Evolutionary conservation across 208 protist species (phyloP), one percentile per base, ranked within the genome.

Genomic region (Naegleria gruberi): DNA sequence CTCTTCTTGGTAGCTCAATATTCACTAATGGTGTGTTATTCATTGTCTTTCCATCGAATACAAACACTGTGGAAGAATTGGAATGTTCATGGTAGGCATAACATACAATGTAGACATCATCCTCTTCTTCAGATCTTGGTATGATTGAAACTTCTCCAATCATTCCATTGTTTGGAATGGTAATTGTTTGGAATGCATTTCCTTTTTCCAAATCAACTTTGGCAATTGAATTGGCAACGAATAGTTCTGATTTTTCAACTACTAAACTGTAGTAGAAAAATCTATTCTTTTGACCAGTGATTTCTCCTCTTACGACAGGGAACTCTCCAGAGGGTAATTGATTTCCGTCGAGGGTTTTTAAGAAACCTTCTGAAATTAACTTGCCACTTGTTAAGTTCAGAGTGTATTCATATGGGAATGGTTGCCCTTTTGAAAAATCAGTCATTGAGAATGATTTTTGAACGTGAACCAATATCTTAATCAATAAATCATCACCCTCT

Each of bases 51-150:
- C 34, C 74, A 91, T 91, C 82, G 41, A 91, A 37, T 23, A 91
- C 43, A 43, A 34, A 19, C 0, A 91, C 57, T 12, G 45, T 74
- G 0, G n/a, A 46, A 43, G 82, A 8, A 4, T 91, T 4, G 7
- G 8, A 5, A 40, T 87, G 19, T 26, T 89, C 45, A 43, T 91
- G 41, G n/a, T 89, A 91, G 19, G 51, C 44, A 73, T 89, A 91
- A n/a, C 6, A 65, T 0, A 91, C 37, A 40, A 89, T 0, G 74
- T 89, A 91, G n/a, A 34, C 90, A 74, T 91, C 82, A 57, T 91
- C 90, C 43, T 91, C 89, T 4, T 55, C 46, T 55, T 55, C 46
- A 30, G 19, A 30, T 84, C 37, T 82, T 86, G 17, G 17, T 12
- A 57, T 42, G 51, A 84, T 6, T 12, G 26, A 77, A 15, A 77